These are phyloP conservation scores for Rostrohypoxylon terebratum DNA, from an alignment of 495 filamentous ascomycete genomes.

Conservation along the genomic window DNA sequence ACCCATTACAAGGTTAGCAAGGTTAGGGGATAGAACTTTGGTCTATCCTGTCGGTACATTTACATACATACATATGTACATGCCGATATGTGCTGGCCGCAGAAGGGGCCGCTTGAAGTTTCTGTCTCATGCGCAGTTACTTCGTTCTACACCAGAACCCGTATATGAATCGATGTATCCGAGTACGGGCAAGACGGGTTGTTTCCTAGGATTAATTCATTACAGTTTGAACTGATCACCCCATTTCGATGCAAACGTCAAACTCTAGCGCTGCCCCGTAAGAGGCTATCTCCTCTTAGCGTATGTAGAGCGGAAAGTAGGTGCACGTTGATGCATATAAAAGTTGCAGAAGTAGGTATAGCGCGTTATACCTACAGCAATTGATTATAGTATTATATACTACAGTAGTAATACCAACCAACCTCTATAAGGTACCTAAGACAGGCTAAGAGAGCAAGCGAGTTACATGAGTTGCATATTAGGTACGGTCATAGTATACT, in stretches of 20 bases:
- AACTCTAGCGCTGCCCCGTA: constrained; percentile 11
- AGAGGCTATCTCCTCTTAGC: constrained; percentile 12
- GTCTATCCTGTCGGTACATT: constrained; percentile 27
- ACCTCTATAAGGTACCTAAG: constrained; percentile 1
- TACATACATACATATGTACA: constrained; percentile 20
- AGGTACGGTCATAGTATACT: too few species aligned
- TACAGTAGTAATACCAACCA: too few species aligned
- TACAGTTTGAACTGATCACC: neutral
- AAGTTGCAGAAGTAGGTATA: constrained; percentile 5
- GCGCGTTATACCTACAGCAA: neutral
- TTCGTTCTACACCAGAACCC: neutral
- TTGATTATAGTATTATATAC: neutral
- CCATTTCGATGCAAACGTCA: constrained; percentile 15
- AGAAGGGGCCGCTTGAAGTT: constrained; percentile 35
- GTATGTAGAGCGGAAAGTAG: constrained; percentile 6
- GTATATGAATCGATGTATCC: neutral
- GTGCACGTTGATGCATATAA: constrained; percentile 1
- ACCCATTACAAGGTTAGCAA: neutral
- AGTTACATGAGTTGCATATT: neutral
- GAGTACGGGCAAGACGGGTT: neutral
- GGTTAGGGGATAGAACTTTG: neutral
- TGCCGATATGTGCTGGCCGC: constrained; percentile 28
- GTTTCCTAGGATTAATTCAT: neutral
- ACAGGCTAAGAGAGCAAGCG: constrained; percentile 3
- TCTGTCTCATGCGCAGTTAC: constrained; percentile 28